A percentile compares a stretch with the other conserved stretches of the same genome.
Evolutionary conservation across 2,329 filamentous ascomycete species (phyloP).

Genomic region (Bipolaris zeicola): DNA sequence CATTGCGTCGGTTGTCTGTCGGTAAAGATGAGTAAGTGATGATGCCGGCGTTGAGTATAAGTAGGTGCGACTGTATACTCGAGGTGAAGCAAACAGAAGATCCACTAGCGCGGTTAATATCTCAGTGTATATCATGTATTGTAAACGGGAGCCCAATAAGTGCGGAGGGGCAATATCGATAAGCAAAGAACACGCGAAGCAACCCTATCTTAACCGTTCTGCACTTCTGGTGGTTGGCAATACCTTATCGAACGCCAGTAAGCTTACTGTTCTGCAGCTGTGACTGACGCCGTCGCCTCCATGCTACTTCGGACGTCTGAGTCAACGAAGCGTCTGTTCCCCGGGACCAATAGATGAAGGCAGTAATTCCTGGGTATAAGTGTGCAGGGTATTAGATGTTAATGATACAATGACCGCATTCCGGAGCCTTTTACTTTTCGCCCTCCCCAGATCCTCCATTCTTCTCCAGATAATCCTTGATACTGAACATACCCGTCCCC

Average conservation of each 20-base stretch:
- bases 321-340: too few species aligned
- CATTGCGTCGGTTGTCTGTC: slow-evolving; percentile 22
- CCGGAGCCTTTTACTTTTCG: slow-evolving; percentile 9
- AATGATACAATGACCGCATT: background rate
- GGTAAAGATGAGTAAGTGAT: background rate
- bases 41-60: background rate
- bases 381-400: background rate
- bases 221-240: too few species aligned
- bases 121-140: background rate
- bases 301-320: too few species aligned
- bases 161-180: background rate
- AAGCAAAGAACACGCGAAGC: background rate
- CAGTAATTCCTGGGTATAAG: too few species aligned
- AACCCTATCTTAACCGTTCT: too few species aligned
- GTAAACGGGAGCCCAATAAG: background rate
- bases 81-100: background rate
- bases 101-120: background rate
- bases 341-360: background rate
- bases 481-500: slow-evolving; percentile 83
- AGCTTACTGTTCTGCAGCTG: background rate
- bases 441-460: slow-evolving; percentile 44
- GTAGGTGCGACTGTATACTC: background rate
- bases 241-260: background rate
- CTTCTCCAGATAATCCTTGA: slow-evolving; percentile 77
- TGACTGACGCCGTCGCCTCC: background rate